Evolutionary conservation across 257 asterid species (phyloP), one percentile per base, ranked within the genome.

Genomic region (Coffea eugenioides): DNA sequence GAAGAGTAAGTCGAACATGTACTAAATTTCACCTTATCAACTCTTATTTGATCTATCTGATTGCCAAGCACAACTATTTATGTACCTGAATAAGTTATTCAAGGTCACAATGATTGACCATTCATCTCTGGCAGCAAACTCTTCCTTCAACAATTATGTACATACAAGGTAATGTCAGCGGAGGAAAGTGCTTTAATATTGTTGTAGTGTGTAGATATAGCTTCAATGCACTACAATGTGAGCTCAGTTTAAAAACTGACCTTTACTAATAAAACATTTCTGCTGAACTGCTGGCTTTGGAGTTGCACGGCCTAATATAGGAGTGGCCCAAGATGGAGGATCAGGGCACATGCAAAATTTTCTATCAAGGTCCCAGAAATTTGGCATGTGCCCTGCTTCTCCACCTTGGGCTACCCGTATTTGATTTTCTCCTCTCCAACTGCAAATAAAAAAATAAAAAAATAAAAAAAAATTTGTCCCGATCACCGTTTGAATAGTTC

Each of bases 371-470:
- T 5, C 57, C 69, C 20, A 73, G 69, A 64, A 76, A 80, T 66
- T 56, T 61, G 11, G 87, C 87, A 83, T 77, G 87, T 83, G 87
- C 84, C 87, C 87, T 83, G 84, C 84, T 80, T 80, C 87, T 83
- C 87, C 87, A 80, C 75, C 87, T 72, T 77, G 78, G 74, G 68
- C 67, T 75, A 66, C 73, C 77, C 80, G n/a, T 73, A 43, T 48
- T 10, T 70, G 69, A 1, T 31, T 65, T 54, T 16, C 31, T 57
- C 6, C 70, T 52, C 73, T 57, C 23, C 43, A 10, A 16, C 5
- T 76, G 12, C 34, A 52, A 31, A 54, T 27, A 21, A 25, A 3
- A 41, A 41, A 31, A 27, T 0, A 31, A 31, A 31, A 31, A 31
- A 31, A 31, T 0, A 31, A 31, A 31, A 31, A 31, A 31, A 31